Evolutionary conservation across 1,284 basidiomycete species (phyloP).

Genomic region (Boletus austroedulis): DNA sequence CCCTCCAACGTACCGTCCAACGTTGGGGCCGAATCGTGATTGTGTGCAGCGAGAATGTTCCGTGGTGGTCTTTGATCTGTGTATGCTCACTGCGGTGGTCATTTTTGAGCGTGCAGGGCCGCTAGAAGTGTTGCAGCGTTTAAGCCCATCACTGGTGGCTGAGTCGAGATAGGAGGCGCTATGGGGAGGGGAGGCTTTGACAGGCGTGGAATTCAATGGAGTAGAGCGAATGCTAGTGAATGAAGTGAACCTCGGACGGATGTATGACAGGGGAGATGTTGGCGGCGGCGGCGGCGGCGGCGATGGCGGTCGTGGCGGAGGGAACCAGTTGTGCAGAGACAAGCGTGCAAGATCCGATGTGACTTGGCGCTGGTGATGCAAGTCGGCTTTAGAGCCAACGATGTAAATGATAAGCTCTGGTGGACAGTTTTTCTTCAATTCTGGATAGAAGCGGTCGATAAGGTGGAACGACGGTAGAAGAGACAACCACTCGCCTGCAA

Average conservation of each 20-base stretch:
- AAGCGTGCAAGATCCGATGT: slow-evolving; percentile 77
- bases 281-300: slow-evolving; percentile 58
- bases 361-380: slow-evolving; percentile 67
- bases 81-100: slow-evolving; percentile 36
- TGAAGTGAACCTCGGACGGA: slow-evolving; percentile 81
- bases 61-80: slow-evolving; percentile 49
- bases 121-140: slow-evolving; percentile 46
- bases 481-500: slow-evolving; percentile 60
- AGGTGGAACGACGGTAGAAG: background rate
- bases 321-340: slow-evolving; percentile 81
- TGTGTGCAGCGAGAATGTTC: slow-evolving; percentile 45
- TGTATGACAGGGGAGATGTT: slow-evolving; percentile 72
- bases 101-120: slow-evolving; percentile 42
- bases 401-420: slow-evolving; percentile 87
- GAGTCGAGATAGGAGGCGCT: slow-evolving; percentile 54
- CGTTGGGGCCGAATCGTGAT: slow-evolving; percentile 55
- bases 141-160: slow-evolving; percentile 42
- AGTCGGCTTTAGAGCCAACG: slow-evolving; percentile 87
- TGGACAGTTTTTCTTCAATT: slow-evolving; percentile 85
- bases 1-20: slow-evolving; percentile 46
- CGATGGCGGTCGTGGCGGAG: slow-evolving; percentile 65
- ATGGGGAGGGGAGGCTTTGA: slow-evolving; percentile 45
- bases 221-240: slow-evolving; percentile 71
- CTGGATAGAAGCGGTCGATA: slow-evolving; percentile 41
- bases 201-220: slow-evolving; percentile 40